Base-by-base conservation (phyloP, 176 grass and related monocot species). In the Thinopyrum elongatum region DNA sequence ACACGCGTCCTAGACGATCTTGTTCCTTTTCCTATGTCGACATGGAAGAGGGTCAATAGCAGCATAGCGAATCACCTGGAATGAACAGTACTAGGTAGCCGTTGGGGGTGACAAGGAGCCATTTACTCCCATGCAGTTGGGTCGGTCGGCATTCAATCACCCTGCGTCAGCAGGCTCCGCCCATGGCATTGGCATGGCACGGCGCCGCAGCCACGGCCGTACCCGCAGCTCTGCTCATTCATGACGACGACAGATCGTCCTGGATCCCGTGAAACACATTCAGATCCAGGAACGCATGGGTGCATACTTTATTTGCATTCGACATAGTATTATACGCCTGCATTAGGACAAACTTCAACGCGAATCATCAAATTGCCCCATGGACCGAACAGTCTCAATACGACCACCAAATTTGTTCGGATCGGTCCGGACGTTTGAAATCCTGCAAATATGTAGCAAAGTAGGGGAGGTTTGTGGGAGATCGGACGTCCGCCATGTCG, bases 61-160 rank as follows among this genome's bases (percentile, higher is more conserved):
- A n/a, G 31, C 51, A 23, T 19, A 5, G 42, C 42, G 39, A 10
- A 33, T 29, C 36, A 33, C 39, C 26, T 81, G 62, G 26, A 62
- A 66, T 81, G 79, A 81, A 80, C 21, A 53, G 49, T 53, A 49
- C 14, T 53, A 44, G 59, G 59, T 67, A 81, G 79, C 79, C 79
- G 79, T 81, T 81, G 79, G 63, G 19, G 39, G 34, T 4, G 77
- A 68, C 76, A 61, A 79, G 57, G 25, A 51, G 42, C 26, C 26
- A 85, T 86, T 86, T 77, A 90, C 51, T 81, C 7, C 83, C 46
- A 76, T 76, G 26, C 73, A 76, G 72, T 16, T 51, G 25, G 73
- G 73, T 55, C 9, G 73, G 15, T 76, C 46, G 44, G 27, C 73
- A 76, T 76, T 76, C 27, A 76, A 76, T 27, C 73, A 7, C 64